Conservation (phyloP, 257 asterid species). For the Apocynum venetum region DNA sequence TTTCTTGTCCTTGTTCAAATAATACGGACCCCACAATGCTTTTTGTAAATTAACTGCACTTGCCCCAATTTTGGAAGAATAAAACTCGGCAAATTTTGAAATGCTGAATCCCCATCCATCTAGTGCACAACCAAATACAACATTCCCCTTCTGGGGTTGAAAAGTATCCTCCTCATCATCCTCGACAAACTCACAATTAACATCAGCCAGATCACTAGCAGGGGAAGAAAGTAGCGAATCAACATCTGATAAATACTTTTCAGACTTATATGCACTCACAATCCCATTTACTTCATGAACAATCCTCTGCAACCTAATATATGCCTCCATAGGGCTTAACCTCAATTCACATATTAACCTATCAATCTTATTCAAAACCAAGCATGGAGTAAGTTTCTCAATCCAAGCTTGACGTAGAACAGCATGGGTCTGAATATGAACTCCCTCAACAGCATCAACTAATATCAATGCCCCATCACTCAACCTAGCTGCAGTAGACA, state of each 20-base stretch:
- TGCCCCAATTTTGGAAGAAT: slow-evolving; percentile 71
- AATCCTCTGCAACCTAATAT: slow-evolving; percentile 65
- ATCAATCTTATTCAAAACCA: slow-evolving; percentile 85
- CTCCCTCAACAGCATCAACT: slow-evolving; percentile 95
- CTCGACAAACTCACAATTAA: slow-evolving; percentile 50
- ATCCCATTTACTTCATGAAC: slow-evolving; percentile 89
- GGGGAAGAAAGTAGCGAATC: slow-evolving; percentile 70
- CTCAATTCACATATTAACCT: slow-evolving; percentile 67
- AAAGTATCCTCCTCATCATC: slow-evolving; percentile 93
- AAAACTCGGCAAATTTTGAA: slow-evolving; percentile 60
- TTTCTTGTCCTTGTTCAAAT: slow-evolving; percentile 58
- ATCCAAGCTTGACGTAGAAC: slow-evolving; percentile 94
- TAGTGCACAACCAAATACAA: slow-evolving; percentile 80
- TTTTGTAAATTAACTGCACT: slow-evolving; percentile 56
- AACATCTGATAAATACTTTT: slow-evolving; percentile 88
- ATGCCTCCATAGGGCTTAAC: slow-evolving; percentile 87
- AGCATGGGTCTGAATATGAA: slow-evolving; percentile 96
- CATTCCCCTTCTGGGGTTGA: slow-evolving; percentile 97
- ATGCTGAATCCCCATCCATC: slow-evolving; percentile 96
- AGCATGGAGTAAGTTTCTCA: slow-evolving; percentile 78
- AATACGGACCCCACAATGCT: slow-evolving; percentile 94
- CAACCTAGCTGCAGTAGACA: slow-evolving; percentile 92
- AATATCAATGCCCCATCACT: slow-evolving; percentile 89
- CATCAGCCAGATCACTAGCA: slow-evolving; percentile 42
- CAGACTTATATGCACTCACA: slow-evolving; percentile 76